These are phyloP conservation scores for Thelonectria olida DNA, from an alignment of 2,329 filamentous ascomycete species.

Conservation along the genomic window DNA sequence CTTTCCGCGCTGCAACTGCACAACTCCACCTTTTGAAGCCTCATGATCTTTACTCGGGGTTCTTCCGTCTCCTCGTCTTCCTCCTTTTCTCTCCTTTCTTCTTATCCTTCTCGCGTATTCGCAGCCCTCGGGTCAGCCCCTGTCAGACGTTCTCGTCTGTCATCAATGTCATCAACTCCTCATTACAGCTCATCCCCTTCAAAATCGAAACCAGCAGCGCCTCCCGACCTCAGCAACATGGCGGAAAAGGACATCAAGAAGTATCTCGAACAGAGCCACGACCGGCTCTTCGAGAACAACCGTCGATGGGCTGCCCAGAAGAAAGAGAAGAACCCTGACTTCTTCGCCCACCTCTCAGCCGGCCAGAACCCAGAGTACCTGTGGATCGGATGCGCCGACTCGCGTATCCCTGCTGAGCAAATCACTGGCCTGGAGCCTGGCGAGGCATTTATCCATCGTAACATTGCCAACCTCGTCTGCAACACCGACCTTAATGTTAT, in stretches of 20 bases:
- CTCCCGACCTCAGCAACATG: conserved; percentile 41
- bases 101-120: neutral
- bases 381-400: conserved; percentile 94
- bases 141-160: neutral
- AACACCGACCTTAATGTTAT: conserved; percentile 82
- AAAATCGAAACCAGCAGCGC: conserved; percentile 10
- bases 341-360: conserved; percentile 70
- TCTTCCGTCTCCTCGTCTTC: conserved; percentile 22
- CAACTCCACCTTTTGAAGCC: conserved; percentile 11
- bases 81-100: conserved; percentile 13
- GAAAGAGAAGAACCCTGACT: conserved; percentile 66
- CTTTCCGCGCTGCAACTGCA: neutral
- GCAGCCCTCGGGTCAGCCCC: neutral
- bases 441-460: conserved; percentile 93
- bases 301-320: conserved; percentile 70
- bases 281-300: conserved; percentile 76
- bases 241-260: conserved; percentile 54
- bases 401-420: conserved; percentile 89
- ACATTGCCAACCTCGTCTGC: conserved; percentile 90
- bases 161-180: conserved; percentile 16
- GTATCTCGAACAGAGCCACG: conserved; percentile 71
- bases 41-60: conserved; percentile 37
- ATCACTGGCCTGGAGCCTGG: conserved; percentile 86
- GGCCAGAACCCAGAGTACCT: conserved; percentile 77
- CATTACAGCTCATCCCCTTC: conserved; percentile 11